Evolutionary conservation across 1,284 basidiomycete genomes (phyloP), one percentile per base, ranked within the genome.

Genomic region (Cystobasidium pallidum): DNA sequence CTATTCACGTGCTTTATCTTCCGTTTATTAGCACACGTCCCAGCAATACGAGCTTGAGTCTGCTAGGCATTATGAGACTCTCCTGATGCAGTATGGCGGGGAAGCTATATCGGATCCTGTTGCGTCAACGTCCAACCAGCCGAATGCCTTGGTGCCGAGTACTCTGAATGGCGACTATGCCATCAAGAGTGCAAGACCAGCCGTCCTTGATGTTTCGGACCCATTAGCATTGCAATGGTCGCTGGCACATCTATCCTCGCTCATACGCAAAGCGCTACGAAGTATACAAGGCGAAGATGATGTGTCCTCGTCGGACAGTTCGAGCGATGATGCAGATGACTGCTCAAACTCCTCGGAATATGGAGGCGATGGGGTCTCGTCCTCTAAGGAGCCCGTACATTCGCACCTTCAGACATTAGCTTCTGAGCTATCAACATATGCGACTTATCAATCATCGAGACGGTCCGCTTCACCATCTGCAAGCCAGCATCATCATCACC

Each of bases 41-140:
- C 92, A 95, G 79, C 89, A 91, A 77, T 93, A 98, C 80, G 92
- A 96, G 78, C 85, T 92, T 13, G 91, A 90, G 0, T 83, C 98
- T 15, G 91, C 90, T 66, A 87, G 89, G 63, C 94, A 99, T 81
- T 99, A 99, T 82, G 93, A 97, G 79, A 83, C 86, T 3, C 85
- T 97, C 4, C 86, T 97, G n/a, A 84, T 71, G 87, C 51, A 64
- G 30, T 26, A 68, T 68, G 58, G 34, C 28, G 58, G 39, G 26
- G 41, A 30, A 24, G 17, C 58, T 13, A 28, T n/a, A n/a, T 43
- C 54, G 36, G 61, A 54, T 26, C 62, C 43, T 30, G 17, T 51
- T 10, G 26, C 62, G 17, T 47, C 45, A 3, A 49, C 62, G 1
- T 49, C 43, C 24, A 34, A 7, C n/a, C 26, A n/a, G 11, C 1